A percentile compares a stretch with the other conserved stretches of the same genome.
These are phyloP conservation scores for Backusella luteola DNA, from an alignment of 192 early-diverging fungal species.

Conservation along the genomic window DNA sequence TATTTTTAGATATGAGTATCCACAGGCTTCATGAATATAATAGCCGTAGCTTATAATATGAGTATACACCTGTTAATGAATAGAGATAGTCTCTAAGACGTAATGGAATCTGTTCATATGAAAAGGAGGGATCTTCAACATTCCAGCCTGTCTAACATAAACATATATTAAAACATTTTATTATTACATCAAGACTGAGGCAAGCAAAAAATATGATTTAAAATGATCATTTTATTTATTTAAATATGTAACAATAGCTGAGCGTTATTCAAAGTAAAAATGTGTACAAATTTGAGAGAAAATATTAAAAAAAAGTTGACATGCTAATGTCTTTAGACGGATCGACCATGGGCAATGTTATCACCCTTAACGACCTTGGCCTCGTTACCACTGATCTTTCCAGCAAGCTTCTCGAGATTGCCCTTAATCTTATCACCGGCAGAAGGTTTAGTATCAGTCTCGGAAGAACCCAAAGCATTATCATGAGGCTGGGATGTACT, in stretches of 20 bases:
- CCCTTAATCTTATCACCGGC: conserved; percentile 38
- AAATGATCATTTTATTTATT: background rate
- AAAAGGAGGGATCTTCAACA: too few relatives aligned
- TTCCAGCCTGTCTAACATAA: too few relatives aligned
- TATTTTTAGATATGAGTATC: too few relatives aligned
- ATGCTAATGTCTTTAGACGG: background rate
- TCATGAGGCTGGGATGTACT: background rate
- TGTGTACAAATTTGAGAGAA: background rate
- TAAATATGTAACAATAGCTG: background rate
- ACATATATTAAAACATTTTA: too few relatives aligned
- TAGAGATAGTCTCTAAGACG: too few relatives aligned
- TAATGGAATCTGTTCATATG: too few relatives aligned
- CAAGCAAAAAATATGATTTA: too few relatives aligned
- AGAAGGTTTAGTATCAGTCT: background rate
- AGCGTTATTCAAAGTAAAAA: background rate
- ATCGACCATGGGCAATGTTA: conserved; percentile 16
- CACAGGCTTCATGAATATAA: too few relatives aligned
- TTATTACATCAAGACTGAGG: too few relatives aligned
- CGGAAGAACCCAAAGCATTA: background rate
- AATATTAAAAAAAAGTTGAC: background rate
- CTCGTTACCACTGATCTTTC: conserved; percentile 32
- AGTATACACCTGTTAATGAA: too few relatives aligned
- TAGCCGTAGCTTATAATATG: too few relatives aligned
- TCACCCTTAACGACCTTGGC: conserved; percentile 37
- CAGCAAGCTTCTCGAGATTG: conserved; percentile 25